Evolutionary conservation across 2,329 filamentous ascomycete genomes (phyloP), one percentile per base, ranked within the genome.

Genomic region (Fusarium circinatum): DNA sequence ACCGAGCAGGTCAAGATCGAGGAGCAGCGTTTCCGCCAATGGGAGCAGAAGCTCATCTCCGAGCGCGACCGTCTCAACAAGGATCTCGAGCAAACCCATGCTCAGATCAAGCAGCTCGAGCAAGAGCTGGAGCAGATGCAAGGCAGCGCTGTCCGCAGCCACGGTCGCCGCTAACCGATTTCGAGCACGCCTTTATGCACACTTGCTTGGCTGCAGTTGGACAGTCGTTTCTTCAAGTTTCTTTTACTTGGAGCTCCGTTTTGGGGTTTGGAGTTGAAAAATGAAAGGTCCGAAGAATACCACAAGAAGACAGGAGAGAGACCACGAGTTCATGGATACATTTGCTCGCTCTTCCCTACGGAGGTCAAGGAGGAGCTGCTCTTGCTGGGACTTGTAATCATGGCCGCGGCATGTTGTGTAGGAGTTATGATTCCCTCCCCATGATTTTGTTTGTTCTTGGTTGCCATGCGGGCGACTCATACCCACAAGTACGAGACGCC

Each of bases 1-100:
- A 99, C 96, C 78, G 96, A 99, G 88, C 96, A 99, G 85, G 96
- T 99, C 88, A 99, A 99, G 94, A 94, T 99, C 81, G 97, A 99
- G 89, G 96, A 99, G 87, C 95, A 98, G 88, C 92, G 96, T 77
- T 99, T 99, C 92, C 92, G 97, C 85, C 93, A 97, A 86, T 99
- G 96, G 96, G 96, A 99, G 88, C 96, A 99, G 91, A 98, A 98
- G 91, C 94, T 99, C 84, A 99, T 99, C 81, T 92, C 94, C 74
- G 96, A 99, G 90, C 93, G 96, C 85, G 97, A 99, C 85, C 94
- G 96, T 79, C 91, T 99, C 86, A 99, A 99, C 92, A 99, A 99
- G 91, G 96, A 99, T 82, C 91, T 99, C 84, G 96, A 99, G 88
- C 93, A 94, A 85, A 98, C 96, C 78, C 97, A 99, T 81, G 96